Base-by-base conservation (phyloP, 73 alveolate species). In the Urostyla sp. region DNA sequence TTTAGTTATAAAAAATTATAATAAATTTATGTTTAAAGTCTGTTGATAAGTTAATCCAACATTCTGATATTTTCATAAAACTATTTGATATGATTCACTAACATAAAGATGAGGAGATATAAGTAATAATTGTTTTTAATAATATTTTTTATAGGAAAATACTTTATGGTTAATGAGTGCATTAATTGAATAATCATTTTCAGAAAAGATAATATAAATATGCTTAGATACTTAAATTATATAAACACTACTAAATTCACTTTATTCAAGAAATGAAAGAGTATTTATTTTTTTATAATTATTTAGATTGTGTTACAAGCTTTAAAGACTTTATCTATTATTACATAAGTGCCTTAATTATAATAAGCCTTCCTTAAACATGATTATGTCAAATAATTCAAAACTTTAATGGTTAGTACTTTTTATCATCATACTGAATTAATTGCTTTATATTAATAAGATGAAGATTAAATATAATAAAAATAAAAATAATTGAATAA, bases 131-230 rank as follows among this genome's bases (percentile, higher is more conserved):
- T n/a, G n/a, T n/a, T n/a, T n/a, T n/a, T n/a, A n/a, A n/a, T n/a
- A n/a, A n/a, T n/a, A n/a, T n/a, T n/a, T n/a, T n/a, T n/a, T n/a
- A n/a, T n/a, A n/a, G n/a, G 89, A 78, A 45, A 78, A 60, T 49
- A 44, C 61, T 4, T 43, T 78, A 0, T 78, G 89, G 89, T 49
- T 78, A 1, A 66, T 61, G 51, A 59, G 59, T 78, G 61, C 89
- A 16, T 43, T 78, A 58, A n/a, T 78, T 20, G 89, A 78, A 11
- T 37, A 60, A 45, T 40, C 75, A 13, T 40, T 26, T 1, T 45
- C 75, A 43, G 38, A 24, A 3, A 67, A 61, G 15, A 38, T 75
- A 13, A 52, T 75, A 21, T 5, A 38, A 38, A 45, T 75, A 3
- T 58, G 52, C 78, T 24, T 4, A 13, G 75, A 58, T 34, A 75